Base-by-base conservation (phyloP, 306 rosid genomes). In the Vicia sativa region DNA sequence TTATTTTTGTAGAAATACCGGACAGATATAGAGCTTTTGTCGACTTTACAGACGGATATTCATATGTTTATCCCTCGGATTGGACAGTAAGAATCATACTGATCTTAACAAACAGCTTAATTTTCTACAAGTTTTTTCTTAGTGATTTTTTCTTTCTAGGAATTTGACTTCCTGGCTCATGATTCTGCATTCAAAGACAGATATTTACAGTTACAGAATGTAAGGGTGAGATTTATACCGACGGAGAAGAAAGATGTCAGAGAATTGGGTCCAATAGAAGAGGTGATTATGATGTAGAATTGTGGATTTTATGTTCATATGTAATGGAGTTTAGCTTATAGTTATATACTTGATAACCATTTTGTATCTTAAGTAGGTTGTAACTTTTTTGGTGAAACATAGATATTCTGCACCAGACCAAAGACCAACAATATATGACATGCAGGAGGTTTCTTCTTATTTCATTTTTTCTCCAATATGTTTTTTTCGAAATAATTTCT, bases 151-250 rank as follows among this genome's bases (percentile, higher is more conserved):
- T 62, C 54, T 41, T 66, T 69, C 35, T 60, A 95, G 99, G 99
- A 87, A 15, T 95, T 95, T 54, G 99, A 95, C 78, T 95, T 90
- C 82, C 76, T 88, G 70, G 99, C 87, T 7, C 99, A 88, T 74
- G 99, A 95, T 85, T 90, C 99, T 69, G 97, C 99, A 35, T 95
- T 95, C 77, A 90, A 90, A 78, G 99, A 90, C 72, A 65, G 87
- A 80, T 76, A 66, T 69, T 58, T 90, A 72, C 99, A 90, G 61
- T 75, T 95, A 63, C 97, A 90, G 31, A 90, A 85, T 75, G 97
- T 95, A 35, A 90, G 97, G 78, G 99, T 95, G 71, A 85, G 87
- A 83, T 95, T 95, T 45, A 66, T 90, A 85, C 99, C 99, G 39
- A 87, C 96, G 18, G 85, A 74, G 46, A 95, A 90, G 77, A 85